phyloP scores from a whole-genome alignment of 2,329 filamentous ascomycete genomes.

The Aspergillus fumigatiaffinis region DNA sequence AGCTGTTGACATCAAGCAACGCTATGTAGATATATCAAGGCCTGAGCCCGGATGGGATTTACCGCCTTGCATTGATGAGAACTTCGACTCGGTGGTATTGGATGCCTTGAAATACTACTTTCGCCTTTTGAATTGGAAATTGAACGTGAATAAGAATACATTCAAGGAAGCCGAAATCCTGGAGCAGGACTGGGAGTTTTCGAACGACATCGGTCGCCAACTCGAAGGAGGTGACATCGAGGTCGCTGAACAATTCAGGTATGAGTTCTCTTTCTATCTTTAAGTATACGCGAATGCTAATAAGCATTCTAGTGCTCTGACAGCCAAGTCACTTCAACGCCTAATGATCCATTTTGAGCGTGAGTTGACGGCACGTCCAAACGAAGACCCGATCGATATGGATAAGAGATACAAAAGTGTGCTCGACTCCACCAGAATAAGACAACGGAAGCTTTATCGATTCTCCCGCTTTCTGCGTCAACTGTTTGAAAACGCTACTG shows the following conservation, averaged over 20 bases:
- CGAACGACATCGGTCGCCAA: constrained; percentile 85
- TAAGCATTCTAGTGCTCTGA: constrained; percentile 60
- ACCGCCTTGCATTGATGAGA: constrained; percentile 93
- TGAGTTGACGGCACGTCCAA: constrained; percentile 78
- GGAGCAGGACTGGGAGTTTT: constrained; percentile 97
- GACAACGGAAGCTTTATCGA: constrained; percentile 92
- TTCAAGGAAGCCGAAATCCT: constrained; percentile 98
- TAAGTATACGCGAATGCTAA: constrained; percentile 2
- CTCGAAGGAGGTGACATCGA: constrained; percentile 93
- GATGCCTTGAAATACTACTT: constrained; percentile 98
- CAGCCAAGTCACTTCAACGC: constrained; percentile 84
- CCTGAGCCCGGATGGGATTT: constrained; percentile 92
- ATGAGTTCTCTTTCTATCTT: constrained; percentile 8
- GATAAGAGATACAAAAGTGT: constrained; percentile 96
- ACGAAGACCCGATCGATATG: constrained; percentile 82
- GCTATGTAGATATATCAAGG: constrained; percentile 77
- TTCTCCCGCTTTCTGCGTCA: constrained; percentile 89
- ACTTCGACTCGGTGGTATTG: constrained; percentile 85
- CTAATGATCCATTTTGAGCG: constrained; percentile 88
- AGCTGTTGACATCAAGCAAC: constrained; percentile 86
- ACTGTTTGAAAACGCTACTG: constrained; percentile 92
- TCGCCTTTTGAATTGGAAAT: constrained; percentile 96
- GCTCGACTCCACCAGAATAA: constrained; percentile 89
- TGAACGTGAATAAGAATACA: constrained; percentile 95
- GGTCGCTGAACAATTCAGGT: constrained; percentile 94